These are phyloP conservation scores for Candida parachauliodes DNA, from an alignment of 805 yeast species.

Conservation along the genomic window DNA sequence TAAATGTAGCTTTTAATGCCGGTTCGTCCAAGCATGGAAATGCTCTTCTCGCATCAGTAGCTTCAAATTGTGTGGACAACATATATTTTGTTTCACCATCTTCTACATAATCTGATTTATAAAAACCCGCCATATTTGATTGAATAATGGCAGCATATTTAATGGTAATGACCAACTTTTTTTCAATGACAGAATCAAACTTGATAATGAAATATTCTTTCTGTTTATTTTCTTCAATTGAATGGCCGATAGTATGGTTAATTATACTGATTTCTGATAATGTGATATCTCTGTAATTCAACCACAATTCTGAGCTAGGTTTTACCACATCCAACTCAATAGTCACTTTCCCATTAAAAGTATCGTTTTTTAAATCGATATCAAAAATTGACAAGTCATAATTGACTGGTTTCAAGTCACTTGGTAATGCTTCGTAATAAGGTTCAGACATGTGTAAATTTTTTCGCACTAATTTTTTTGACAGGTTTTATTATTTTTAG, in stretches of 20 bases:
- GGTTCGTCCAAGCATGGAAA: constrained; percentile 62
- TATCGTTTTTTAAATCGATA: constrained; percentile 49
- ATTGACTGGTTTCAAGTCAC: constrained; percentile 65
- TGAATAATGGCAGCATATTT: constrained; percentile 44
- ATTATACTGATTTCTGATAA: constrained; percentile 20
- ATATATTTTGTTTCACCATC: constrained; percentile 34
- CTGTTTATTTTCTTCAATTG: constrained; percentile 33
- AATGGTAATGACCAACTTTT: constrained; percentile 26
- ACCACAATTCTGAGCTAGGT: constrained; percentile 41
- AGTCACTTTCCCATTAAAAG: constrained; percentile 45
- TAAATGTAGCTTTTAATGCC: constrained; percentile 51
- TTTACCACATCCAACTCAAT: constrained; percentile 45
- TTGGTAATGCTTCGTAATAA: constrained; percentile 53
- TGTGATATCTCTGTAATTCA: constrained; percentile 46
- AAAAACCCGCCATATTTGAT: constrained; percentile 56
- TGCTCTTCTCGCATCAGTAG: constrained; percentile 56
- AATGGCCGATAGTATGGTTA: constrained; percentile 19
- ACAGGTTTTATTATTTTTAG: neutral
- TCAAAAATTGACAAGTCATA: constrained; percentile 62
- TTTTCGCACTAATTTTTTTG: too few relatives aligned
- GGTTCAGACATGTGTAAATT: constrained; percentile 10
- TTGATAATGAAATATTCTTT: constrained; percentile 62
- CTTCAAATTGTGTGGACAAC: constrained; percentile 55
- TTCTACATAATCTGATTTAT: constrained; percentile 43
- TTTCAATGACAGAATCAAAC: constrained; percentile 39